phyloP scores from a whole-genome alignment of 2,329 filamentous ascomycete genomes.

The Rosellinia necatrix region DNA sequence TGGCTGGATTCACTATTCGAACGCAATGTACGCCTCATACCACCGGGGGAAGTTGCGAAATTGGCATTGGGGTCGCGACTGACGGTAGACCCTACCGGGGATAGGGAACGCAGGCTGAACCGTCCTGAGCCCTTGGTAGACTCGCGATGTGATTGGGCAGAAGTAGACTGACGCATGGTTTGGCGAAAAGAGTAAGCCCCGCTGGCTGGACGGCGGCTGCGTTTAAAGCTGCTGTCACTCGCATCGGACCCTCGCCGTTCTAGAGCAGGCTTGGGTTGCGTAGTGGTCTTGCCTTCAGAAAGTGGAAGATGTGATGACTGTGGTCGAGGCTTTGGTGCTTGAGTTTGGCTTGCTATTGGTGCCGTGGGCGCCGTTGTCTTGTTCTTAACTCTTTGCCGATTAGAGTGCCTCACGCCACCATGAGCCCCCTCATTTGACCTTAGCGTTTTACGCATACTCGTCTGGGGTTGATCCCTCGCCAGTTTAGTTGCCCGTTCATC shows the following conservation, averaged over 20 bases:
- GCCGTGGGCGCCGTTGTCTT: conserved; percentile 20
- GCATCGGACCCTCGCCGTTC: conserved; percentile 64
- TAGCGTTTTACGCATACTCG: conserved; percentile 40
- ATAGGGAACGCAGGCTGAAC: conserved; percentile 73
- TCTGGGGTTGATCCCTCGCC: conserved; percentile 16
- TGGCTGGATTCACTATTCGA: conserved; percentile 44
- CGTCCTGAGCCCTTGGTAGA: conserved; percentile 56
- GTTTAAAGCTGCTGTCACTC: conserved; percentile 83
- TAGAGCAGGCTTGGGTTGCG: conserved; percentile 41
- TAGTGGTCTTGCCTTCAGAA: conserved; percentile 19
- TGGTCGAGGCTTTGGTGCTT: conserved; percentile 9
- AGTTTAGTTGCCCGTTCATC: conserved; percentile 36
- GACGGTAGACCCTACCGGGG: conserved; percentile 64
- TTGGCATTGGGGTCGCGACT: conserved; percentile 49
- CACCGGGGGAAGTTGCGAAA: conserved; percentile 45
- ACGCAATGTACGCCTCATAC: conserved; percentile 53
- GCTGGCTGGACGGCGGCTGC: conserved; percentile 54
- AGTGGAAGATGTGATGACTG: conserved; percentile 10
- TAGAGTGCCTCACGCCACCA: conserved; percentile 4
- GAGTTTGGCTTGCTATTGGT: conserved; percentile 9
- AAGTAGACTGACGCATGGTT: conserved; percentile 67
- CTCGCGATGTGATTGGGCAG: conserved; percentile 43
- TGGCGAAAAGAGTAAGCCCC: conserved; percentile 67
- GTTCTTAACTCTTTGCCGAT: conserved; percentile 16
- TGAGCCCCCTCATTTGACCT: conserved; percentile 25